Base-by-base conservation (phyloP, 768 basidiomycete species). In the Russula foetens region DNA sequence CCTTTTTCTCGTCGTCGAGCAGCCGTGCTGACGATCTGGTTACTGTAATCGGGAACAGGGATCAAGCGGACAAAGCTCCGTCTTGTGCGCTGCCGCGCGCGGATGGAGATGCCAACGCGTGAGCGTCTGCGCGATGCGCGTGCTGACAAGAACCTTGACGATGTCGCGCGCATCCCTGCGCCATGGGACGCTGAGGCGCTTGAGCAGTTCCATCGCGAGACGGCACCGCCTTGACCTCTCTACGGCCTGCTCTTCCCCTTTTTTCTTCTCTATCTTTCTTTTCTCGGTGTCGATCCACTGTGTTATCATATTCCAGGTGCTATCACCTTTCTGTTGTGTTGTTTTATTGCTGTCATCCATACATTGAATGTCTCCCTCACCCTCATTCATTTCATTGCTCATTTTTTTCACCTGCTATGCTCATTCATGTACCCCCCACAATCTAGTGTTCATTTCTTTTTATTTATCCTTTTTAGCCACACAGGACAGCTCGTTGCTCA, bases 31-130 rank as follows among this genome's bases (percentile, higher is more conserved):
- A 44, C 17, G 19, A 15, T 67, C 26, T 50, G 26, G 28, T n/a
- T 17, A 7, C 14, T 45, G 53, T n/a, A 24, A 19, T 33, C 7
- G 56, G 6, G 35, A 47, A 23, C 59, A 90, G 88, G 90, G 90
- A 91, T 91, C 72, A 90, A 86, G 64, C 80, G 88, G 43, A 92
- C 90, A 19, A 92, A 91, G 70, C 80, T 91, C 17, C 85, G 89
- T 12, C 84, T 90, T n/a, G 77, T 89, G 26, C 79, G 89, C 29
- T 91, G 89, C 72, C 82, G 82, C 23, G 82, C 81, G 29, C 81
- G 89, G 24, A 90, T 88, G 88, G 75, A 73, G 41, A 91, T 91
- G 89, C 84, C 77, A 50, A 83, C 84, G 60, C 76, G 76, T 35
- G 89, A 90, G 65, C 81, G 90, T 5, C 70, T 90, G 62, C 83